A percentile compares a stretch with the other conserved stretches of the same genome.
Conservation (phyloP, 805 yeast species). For the Maudiozyma saulgeensis region DNA sequence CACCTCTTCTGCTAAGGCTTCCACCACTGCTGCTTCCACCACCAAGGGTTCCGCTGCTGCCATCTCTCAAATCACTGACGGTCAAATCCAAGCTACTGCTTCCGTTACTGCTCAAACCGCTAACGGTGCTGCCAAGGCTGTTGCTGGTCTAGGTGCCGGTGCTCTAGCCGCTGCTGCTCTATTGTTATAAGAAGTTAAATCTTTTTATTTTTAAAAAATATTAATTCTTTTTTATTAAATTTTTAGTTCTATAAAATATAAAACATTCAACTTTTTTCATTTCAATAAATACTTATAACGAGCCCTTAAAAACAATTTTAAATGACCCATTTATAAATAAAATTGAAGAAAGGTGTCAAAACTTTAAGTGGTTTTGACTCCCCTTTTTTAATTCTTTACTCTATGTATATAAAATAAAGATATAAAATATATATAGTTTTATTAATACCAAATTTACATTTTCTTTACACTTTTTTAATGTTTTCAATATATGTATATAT, state of each 20-base stretch:
- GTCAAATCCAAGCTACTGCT: constrained; percentile 9
- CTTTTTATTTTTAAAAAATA: background rate
- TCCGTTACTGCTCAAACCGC: constrained; percentile 10
- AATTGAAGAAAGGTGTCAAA: too few species aligned
- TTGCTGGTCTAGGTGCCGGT: constrained; percentile 17
- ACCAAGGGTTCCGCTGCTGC: constrained; percentile 6
- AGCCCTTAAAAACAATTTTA: too few species aligned
- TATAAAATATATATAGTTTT: background rate
- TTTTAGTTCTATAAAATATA: background rate
- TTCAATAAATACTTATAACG: too few species aligned
- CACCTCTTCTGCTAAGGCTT: constrained; percentile 3
- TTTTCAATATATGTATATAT: background rate
- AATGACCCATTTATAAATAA: too few species aligned
- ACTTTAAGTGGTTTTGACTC: too few species aligned
- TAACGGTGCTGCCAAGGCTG: constrained; percentile 17
- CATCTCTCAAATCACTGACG: constrained; percentile 11
- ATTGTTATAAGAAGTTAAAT: constrained; percentile 9
- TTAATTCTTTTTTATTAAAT: background rate
- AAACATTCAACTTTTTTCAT: too few species aligned
- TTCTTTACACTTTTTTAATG: background rate
- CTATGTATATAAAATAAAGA: too few species aligned
- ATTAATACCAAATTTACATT: background rate
- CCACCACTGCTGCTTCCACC: constrained; percentile 9
- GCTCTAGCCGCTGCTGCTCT: constrained; percentile 16
- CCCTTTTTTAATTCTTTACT: too few species aligned